Evolutionary conservation across 495 filamentous ascomycete genomes (phyloP), one percentile per base, ranked within the genome.

Genomic region (Penicillium goetzii): DNA sequence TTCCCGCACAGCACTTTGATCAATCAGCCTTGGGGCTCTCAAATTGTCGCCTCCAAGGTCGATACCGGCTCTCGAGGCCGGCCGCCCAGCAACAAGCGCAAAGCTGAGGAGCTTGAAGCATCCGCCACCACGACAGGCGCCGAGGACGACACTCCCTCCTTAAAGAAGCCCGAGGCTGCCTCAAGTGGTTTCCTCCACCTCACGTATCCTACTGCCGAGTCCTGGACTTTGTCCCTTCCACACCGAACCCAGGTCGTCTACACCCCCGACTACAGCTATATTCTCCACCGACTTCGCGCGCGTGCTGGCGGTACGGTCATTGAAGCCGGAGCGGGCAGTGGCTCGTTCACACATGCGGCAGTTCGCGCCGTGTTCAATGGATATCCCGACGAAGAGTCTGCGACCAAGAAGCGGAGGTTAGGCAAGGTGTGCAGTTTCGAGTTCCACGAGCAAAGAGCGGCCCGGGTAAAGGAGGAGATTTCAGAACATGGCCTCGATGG

Each of bases 211-310:
- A 97, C 96, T 0, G 92, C 95, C 15, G 95, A 99, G 74, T 81
- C 90, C 17, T 99, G 95, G 95, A 99, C 96, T 0, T 78, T 85
- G 28, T 91, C 89, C 40, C 83, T 99, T 40, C 95, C 93, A 3
- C 95, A 99, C 73, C 85, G 95, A 53, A 99, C 95, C 10, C 95
- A 99, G 76, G 94, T 99, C 53, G 95, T 99, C 64, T 99, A 99
- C 71, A 97, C 92, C 2, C 92, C 96, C 11, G 95, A 99, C 75
- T 97, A 96, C 78, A 96, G 93, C 76, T 99, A 95, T 72, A 89
- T 99, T 40, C 84, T 99, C 25, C 92, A 97, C 72, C 84, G 92
- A 51, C 81, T 99, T 53, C 86, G 91, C 15, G 94, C 88, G 3
- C 78, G 91, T 25, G 92, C 95, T 0, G 96, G 95, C 3, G 85